A percentile compares a stretch with the other conserved stretches of the same genome.
These are phyloP conservation scores for Paramecium bursaria DNA, from an alignment of 73 alveolate species.

Conservation along the genomic window DNA sequence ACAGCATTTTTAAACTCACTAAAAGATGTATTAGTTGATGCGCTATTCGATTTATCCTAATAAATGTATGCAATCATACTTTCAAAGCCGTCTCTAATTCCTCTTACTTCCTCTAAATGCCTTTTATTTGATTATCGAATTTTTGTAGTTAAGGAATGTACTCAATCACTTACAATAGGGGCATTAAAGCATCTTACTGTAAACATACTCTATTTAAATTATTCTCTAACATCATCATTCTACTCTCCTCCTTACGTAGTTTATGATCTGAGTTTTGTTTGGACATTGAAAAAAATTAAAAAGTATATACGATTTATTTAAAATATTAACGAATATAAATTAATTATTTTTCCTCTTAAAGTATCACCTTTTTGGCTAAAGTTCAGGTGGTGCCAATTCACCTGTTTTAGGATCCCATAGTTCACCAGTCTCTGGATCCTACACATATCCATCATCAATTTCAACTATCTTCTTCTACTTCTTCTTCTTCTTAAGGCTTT, in stretches of 20 bases:
- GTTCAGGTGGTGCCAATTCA: slow-evolving; percentile 38
- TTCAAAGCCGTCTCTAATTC: slow-evolving; percentile 18
- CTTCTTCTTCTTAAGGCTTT: slow-evolving; percentile 15
- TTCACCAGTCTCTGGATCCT: slow-evolving; percentile 63
- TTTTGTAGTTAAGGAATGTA: slow-evolving; percentile 1
- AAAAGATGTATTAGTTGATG: slow-evolving; percentile 42
- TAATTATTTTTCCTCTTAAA: no score
- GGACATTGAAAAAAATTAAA: no score
- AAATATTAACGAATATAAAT: no score
- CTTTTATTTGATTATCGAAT: slow-evolving; percentile 20
- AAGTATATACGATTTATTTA: no score
- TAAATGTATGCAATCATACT: neutral
- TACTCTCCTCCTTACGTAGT: neutral
- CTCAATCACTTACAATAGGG: neutral
- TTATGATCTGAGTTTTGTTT: neutral
- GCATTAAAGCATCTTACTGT: slow-evolving; percentile 51
- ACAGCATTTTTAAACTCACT: slow-evolving; percentile 35
- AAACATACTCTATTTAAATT: slow-evolving; percentile 45
- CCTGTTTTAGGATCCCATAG: slow-evolving; percentile 62
- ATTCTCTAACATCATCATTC: slow-evolving; percentile 30
- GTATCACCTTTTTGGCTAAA: neutral
- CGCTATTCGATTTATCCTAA: slow-evolving; percentile 31
- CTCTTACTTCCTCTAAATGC: slow-evolving; percentile 1
- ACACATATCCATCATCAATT: slow-evolving; percentile 9
- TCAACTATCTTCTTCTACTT: slow-evolving; percentile 11